A percentile compares a stretch with the other conserved stretches of the same genome.
These are phyloP conservation scores for Eimeria acervulina DNA, from an alignment of 169 alveolate genomes.

Conservation along the genomic window DNA sequence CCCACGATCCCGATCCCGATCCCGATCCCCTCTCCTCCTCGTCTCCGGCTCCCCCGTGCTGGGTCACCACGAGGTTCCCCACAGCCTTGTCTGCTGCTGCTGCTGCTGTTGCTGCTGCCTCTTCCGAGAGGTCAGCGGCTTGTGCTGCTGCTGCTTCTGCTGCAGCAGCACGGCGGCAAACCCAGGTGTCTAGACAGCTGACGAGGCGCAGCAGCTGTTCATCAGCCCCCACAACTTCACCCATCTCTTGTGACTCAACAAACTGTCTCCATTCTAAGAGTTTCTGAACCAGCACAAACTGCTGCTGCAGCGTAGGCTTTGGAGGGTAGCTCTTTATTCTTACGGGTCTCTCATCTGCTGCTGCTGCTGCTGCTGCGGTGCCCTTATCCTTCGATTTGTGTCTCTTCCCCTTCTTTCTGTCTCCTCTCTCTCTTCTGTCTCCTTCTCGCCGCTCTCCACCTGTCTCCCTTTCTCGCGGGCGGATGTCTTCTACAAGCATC, in stretches of 20 bases:
- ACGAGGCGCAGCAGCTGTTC: slow-evolving; percentile 76
- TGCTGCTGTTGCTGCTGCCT: slow-evolving; percentile 62
- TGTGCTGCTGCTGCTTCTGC: slow-evolving; percentile 53
- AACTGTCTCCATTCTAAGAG: slow-evolving; percentile 49
- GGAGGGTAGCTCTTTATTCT: slow-evolving; percentile 11
- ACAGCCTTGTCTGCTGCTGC: slow-evolving; percentile 27
- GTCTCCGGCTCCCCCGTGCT: slow-evolving; percentile 3
- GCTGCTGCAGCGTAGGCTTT: slow-evolving; percentile 70
- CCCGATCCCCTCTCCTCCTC: slow-evolving; percentile 1
- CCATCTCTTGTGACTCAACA: background rate
- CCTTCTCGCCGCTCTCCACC: background rate
- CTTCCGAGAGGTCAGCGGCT: background rate
- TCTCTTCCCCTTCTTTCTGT: background rate
- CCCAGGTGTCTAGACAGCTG: slow-evolving; percentile 54
- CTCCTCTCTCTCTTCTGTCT: slow-evolving; percentile 10
- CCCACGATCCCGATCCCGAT: background rate
- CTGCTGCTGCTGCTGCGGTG: background rate
- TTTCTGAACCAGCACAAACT: slow-evolving; percentile 19
- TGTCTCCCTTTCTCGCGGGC: background rate
- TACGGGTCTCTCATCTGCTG: background rate
- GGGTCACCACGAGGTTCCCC: slow-evolving; percentile 20
- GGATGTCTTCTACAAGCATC: slow-evolving; percentile 27
- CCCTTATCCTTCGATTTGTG: background rate
- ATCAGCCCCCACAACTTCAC: slow-evolving; percentile 70
- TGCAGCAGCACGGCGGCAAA: slow-evolving; percentile 16